phyloP scores from a whole-genome alignment of 2,329 filamentous ascomycete species.

The Xylaria sp. region DNA sequence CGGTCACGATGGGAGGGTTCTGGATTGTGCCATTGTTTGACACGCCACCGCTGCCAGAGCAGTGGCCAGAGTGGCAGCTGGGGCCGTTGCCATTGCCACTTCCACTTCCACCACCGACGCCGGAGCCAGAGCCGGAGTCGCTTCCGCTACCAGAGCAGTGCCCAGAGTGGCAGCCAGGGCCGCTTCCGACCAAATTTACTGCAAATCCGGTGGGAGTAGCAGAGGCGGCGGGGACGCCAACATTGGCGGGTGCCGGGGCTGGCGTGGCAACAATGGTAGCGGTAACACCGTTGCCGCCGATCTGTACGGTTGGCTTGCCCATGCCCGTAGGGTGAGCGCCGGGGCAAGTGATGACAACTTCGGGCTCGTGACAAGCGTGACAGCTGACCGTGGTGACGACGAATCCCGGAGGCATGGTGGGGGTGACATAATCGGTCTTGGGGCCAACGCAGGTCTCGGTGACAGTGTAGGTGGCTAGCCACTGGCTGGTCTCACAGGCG shows the following conservation, averaged over 20 bases:
- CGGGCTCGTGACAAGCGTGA: constrained; percentile 46
- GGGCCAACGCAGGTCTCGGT: constrained; percentile 50
- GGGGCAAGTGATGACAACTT: constrained; percentile 53
- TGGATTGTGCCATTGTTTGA: constrained; percentile 39
- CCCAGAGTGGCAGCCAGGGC: too few relatives aligned
- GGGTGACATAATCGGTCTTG: constrained; percentile 45
- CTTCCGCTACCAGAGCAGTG: background rate
- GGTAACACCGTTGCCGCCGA: constrained; percentile 52
- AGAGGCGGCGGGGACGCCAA: background rate
- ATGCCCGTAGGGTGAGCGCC: constrained; percentile 47
- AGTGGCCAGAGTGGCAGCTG: too few relatives aligned
- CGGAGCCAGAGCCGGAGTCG: background rate
- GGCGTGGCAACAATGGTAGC: constrained; percentile 42
- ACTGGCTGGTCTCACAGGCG: constrained; percentile 52
- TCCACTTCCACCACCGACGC: background rate
- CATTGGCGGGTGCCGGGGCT: constrained; percentile 32
- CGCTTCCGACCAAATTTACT: background rate
- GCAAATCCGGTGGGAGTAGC: constrained; percentile 14
- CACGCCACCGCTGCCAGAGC: background rate
- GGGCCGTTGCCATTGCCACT: background rate
- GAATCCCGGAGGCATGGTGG: constrained; percentile 52
- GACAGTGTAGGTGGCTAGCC: constrained; percentile 56
- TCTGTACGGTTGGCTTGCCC: constrained; percentile 41
- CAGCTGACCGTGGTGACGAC: constrained; percentile 52
- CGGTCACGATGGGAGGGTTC: constrained; percentile 36